Base-by-base conservation (phyloP, 805 yeast genomes). In the Saitoella complicata region DNA sequence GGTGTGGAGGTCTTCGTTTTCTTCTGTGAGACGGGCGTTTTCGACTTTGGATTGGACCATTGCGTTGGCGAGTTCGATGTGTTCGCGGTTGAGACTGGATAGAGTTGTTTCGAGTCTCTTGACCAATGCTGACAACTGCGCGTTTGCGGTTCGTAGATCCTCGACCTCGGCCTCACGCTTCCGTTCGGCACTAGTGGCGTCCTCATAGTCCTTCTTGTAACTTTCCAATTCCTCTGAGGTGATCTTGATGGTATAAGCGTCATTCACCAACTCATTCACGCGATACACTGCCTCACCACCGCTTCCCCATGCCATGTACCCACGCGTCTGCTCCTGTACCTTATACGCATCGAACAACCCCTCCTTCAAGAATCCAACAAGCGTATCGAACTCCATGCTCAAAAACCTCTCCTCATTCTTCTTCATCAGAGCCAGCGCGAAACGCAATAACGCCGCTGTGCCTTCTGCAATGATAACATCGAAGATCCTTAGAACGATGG, bases 401-500 rank as follows among this genome's bases (percentile, higher is more conserved):
- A 84, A 51, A 13, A 91, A 63, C 39, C 66, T 69, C 1, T 65
- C 64, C 44, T 80, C 75, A 57, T 84, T 85, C 53, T 75, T 73
- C 32, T 73, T 58, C 78, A 91, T 76, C 50, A 91, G 67, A 40
- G 84, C 85, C 7, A 86, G 69, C 0, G 94, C 87, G 62, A 91
- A 80, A 56, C 85, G 78, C 53, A 91, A 66, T 40, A 88, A 67
- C 2, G 94, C 76, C 63, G 87, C 97, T 39, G 80, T 66, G 37
- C 98, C 98, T 64, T 91, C 95, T 6, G 93, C 79, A 43, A 91
- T 76, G 6, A 91, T 76, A 48, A 84, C 73, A 63, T 91, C 98
- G 60, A 74, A 84, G 37, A 91, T 83, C 49, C 96, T 70, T 51
- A 85, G 64, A 29, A 91, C 96, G 58, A 88, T 79, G 46, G 77